Conservation (phyloP, 306 rosid genomes). For the Psophocarpus tetragonolobus region DNA sequence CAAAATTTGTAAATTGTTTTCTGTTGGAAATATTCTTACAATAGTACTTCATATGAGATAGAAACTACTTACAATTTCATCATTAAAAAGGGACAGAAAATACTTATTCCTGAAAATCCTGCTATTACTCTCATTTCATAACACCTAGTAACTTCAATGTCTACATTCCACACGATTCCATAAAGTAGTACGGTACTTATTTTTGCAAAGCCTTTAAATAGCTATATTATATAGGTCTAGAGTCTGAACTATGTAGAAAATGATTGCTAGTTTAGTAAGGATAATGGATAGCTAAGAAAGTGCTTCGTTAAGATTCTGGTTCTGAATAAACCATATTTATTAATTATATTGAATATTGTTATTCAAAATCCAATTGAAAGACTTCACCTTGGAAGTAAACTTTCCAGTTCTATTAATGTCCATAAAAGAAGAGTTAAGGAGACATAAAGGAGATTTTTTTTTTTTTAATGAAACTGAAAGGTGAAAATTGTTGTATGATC, state of each 20-base stretch:
- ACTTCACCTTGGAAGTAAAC: background rate
- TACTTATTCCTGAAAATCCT: background rate
- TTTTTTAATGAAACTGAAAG: background rate
- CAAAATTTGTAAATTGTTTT: background rate
- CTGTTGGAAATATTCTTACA: background rate
- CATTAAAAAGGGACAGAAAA: background rate
- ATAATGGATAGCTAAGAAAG: background rate
- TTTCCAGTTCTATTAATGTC: background rate
- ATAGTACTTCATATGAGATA: background rate
- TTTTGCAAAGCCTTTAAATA: slow-evolving; percentile 4
- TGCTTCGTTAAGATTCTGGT: background rate
- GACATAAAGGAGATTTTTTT: background rate
- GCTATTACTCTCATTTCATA: background rate
- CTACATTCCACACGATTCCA: background rate
- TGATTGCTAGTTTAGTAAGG: background rate
- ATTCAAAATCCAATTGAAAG: slow-evolving; percentile 17
- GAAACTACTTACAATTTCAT: background rate
- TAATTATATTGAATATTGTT: background rate
- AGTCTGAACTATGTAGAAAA: background rate
- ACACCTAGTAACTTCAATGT: background rate
- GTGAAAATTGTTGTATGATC: background rate
- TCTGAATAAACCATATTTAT: background rate
- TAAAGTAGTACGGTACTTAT: background rate
- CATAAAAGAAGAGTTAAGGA: background rate
- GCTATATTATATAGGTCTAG: background rate